Evolutionary conservation across 148 eudicot species (phyloP), one percentile per base, ranked within the genome.

Genomic region (Simmondsia chinensis): DNA sequence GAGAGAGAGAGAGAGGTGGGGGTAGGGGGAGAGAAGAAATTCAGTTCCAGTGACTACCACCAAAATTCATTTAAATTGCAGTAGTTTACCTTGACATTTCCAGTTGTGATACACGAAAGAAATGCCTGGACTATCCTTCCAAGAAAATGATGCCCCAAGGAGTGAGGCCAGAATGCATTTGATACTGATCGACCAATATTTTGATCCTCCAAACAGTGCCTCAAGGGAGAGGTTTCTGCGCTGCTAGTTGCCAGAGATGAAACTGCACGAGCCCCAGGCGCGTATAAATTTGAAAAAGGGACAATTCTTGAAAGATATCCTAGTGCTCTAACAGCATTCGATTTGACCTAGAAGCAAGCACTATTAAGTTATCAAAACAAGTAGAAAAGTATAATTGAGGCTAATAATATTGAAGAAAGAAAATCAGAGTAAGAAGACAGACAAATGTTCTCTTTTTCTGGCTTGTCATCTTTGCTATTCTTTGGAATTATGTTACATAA

Each of bases 241-340:
- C 52, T 49, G 22, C 34, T 43, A 32, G 21, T 50, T 52, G 27
- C 46, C 32, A 46, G 56, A 59, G 60, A 42, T 29, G 42, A 44
- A 31, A 22, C 38, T 17, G 16, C 20, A 41, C 27, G n/a, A 26
- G 52, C 59, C 48, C 20, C 33, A 48, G 9, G 61, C 61, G 54
- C 40, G 53, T 49, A 39, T 52, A 7, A 24, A 18, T 53, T 61
- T 4, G 68, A 21, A 59, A 82, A 82, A 34, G 53, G 80, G 39
- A 82, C 68, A 48, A 63, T 71, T 63, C 95, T 76, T 21, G 94
- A 76, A 57, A 91, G 82, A 59, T 82, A 79, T 33, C 97, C 97
- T 4, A 91, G 73, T 48, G 93, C 97, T 57, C 97, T 79, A 53
- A 91, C 97, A 56, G 94, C 95, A 74, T 91, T 91, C 56, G 97